Evolutionary conservation across 164 flowering plant species (phyloP).

Genomic region (Sedum album): DNA sequence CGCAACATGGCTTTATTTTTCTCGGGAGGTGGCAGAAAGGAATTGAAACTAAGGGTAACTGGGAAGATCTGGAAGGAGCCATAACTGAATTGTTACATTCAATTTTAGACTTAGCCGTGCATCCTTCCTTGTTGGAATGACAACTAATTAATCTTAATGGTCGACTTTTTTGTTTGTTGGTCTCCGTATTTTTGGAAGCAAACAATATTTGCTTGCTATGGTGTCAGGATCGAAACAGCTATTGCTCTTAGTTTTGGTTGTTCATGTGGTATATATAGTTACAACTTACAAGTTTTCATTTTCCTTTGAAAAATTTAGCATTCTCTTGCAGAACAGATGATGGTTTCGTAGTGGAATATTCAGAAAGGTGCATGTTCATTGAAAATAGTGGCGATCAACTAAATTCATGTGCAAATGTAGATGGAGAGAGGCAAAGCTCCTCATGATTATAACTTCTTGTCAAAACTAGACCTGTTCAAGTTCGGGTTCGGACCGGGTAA

Average conservation of each 20-base stretch:
- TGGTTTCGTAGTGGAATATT: no score
- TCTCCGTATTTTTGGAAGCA: not conserved
- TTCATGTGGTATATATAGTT: not conserved
- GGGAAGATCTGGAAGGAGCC: constrained; percentile 6
- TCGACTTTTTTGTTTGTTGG: not conserved
- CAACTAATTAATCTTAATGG: not conserved
- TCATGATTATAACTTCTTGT: no score
- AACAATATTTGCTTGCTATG: not conserved
- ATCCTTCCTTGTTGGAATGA: not conserved
- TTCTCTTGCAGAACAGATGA: no score
- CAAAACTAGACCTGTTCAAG: no score
- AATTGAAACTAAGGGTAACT: constrained; percentile 5
- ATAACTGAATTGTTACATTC: not conserved
- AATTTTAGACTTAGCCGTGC: not conserved
- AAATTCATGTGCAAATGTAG: no score
- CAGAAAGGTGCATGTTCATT: no score
- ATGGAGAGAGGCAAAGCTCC: no score
- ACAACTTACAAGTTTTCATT: no score
- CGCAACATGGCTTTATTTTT: constrained; percentile 6
- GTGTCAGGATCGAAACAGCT: not conserved
- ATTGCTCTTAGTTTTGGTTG: not conserved
- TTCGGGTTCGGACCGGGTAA: no score
- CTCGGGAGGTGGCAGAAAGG: not conserved
- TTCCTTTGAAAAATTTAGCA: no score
- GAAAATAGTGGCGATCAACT: no score